These are phyloP conservation scores for Cenchrus purpureus DNA, from an alignment of 176 grass and related monocot genomes.

Conservation along the genomic window DNA sequence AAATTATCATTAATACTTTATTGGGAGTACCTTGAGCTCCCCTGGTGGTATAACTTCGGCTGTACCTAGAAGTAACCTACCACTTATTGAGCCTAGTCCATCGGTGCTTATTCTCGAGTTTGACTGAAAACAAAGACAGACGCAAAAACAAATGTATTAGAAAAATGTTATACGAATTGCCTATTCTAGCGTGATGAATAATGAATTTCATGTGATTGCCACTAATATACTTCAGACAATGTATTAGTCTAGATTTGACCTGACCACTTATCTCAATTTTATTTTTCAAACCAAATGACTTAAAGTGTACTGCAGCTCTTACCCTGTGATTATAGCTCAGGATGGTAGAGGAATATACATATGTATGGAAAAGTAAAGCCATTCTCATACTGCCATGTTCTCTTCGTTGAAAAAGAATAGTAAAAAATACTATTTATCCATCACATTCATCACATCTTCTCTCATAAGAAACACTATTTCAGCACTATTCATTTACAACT, in stretches of 20 bases:
- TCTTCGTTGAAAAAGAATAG: no score
- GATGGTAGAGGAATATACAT: neutral
- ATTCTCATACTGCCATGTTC: neutral
- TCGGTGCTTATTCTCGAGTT: conserved; percentile 77
- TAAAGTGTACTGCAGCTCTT: neutral
- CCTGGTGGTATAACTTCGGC: conserved; percentile 75
- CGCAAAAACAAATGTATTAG: conserved; percentile 20
- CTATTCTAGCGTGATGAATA: neutral
- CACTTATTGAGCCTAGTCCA: conserved; percentile 79
- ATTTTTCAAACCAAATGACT: neutral
- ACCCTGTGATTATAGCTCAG: neutral
- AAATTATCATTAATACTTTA: no score
- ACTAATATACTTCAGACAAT: neutral
- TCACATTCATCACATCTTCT: no score
- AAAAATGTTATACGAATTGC: neutral
- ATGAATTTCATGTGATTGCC: neutral
- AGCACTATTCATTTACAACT: no score
- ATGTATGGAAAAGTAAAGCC: neutral
- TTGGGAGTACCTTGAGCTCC: conserved; percentile 41
- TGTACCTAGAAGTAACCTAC: conserved; percentile 79
- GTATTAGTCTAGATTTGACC: neutral
- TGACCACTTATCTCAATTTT: neutral
- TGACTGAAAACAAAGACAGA: conserved; percentile 54
- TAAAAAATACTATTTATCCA: no score
- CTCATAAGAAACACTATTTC: no score